Evolutionary conservation across 2,329 filamentous ascomycete genomes (phyloP), one percentile per base, ranked within the genome.

Genomic region (Alternaria incomplexa): DNA sequence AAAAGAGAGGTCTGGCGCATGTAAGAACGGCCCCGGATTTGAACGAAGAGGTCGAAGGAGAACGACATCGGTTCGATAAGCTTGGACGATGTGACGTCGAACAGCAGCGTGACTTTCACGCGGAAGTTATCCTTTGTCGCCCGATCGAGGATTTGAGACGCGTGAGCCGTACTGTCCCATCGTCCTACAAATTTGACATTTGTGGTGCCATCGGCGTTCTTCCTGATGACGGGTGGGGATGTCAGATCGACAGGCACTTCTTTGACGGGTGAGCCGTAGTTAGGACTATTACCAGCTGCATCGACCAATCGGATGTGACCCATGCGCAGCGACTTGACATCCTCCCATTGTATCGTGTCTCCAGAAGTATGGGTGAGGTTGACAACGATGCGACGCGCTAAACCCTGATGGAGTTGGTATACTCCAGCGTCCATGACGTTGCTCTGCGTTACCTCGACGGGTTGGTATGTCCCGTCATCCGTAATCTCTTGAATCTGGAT

Each of bases 161-260:
- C 90, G 79, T 99, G 96, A 69, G 96, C 85, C 73, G 93, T 97
- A 0, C 95, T 97, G 77, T 99, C 96, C 96, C 96, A 99, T 75
- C 98, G 94, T 0, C 92, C 93, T n/a, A 91, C 87, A 46, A 98
- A 85, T 1, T 91, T 94, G 40, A 97, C 90, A 77, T 91, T 93
- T 36, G 90, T 91, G 1, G 94, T 97, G 40, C 96, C 96, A 77
- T 98, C 96, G 23, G 92, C 89, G 75, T 97, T 96, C 61, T 92
- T 89, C 66, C 91, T 91, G 68, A 97, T 90, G 59, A 89, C 86
- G 0, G 96, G 95, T 51, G 91, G 89, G 30, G 91, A 88, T 4
- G 93, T 86, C 48, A 97, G 85, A 74, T 93, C 93, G 40, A 99
- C 82, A 0, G 89, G 81, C 5, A 99, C 89, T 65, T 96, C 91